Evolutionary conservation across 75 land plant genomes (phyloP), one percentile per base, ranked within the genome.

Genomic region (Ceratopteris richardii): DNA sequence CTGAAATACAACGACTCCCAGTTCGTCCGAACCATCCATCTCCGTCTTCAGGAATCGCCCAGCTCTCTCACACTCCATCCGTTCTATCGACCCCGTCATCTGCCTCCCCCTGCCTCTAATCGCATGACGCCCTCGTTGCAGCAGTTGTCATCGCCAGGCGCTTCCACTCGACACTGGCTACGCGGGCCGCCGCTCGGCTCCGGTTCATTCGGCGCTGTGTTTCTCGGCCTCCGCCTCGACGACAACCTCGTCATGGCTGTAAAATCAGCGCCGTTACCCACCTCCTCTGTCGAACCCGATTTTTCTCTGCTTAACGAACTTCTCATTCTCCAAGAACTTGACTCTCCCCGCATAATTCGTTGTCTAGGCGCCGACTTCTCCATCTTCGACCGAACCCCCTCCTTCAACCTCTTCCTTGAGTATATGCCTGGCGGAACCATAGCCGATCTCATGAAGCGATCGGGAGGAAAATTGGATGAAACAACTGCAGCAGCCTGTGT

Each of bases 351-450:
- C 30, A 63, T 88, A 13, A 68, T 88, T 31, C 42, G 46, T 1
- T 88, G 72, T 54, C 31, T 70, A 21, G 94, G 89, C n/a, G 55
- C 23, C 23, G 69, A 64, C 31, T 61, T 71, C 69, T 58, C 78
- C 2, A 1, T 0, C 6, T 86, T 77, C 20, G 33, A 57, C n/a
- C 66, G 71, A 19, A 48, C 62, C 16, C 22, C 47, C 28, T 28
- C 26, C 10, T 6, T 60, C 46, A 81, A 62, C 67, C n/a, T n/a
- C n/a, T n/a, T n/a, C n/a, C n/a, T n/a, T n/a, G n/a, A n/a, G n/a
- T n/a, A n/a, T n/a, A n/a, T 70, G 14, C 24, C 67, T 36, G 64
- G 76, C 23, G 88, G 88, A 0, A 70, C 67, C 29, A 25, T 84
- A 28, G 47, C 78, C 53, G 76, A 84, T 51, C 58, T 39, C 17